phyloP scores from a whole-genome alignment of 495 filamentous ascomycete species.

The Penicillium bialowiezense region DNA sequence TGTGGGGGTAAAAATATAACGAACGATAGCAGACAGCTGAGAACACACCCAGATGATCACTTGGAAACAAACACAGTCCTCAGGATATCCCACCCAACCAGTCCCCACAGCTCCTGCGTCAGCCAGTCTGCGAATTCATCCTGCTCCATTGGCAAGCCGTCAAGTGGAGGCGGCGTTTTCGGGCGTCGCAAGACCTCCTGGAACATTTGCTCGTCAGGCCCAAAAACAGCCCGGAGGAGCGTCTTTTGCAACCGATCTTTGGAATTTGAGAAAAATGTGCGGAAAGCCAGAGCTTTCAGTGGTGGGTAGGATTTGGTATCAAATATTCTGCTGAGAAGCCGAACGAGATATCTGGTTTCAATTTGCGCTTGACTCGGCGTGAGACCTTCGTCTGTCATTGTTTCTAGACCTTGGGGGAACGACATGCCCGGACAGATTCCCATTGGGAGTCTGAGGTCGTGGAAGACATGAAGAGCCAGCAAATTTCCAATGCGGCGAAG shows the following conservation, averaged over 20 bases:
- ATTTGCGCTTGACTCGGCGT: slow-evolving; percentile 18
- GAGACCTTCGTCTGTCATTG: slow-evolving; percentile 17
- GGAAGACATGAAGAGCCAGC: slow-evolving; percentile 38
- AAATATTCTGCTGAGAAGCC: slow-evolving; percentile 35
- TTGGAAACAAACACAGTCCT: slow-evolving; percentile 1
- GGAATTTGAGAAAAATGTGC: slow-evolving; percentile 17
- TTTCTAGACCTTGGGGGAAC: slow-evolving; percentile 28
- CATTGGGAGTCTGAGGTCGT: slow-evolving; percentile 23
- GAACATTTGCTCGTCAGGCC: slow-evolving; percentile 27
- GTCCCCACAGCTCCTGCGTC: slow-evolving; percentile 44
- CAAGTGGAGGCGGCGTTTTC: slow-evolving; percentile 17
- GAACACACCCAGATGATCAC: not conserved
- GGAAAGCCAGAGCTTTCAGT: not conserved
- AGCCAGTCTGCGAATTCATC: slow-evolving; percentile 42
- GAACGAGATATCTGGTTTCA: slow-evolving; percentile 37
- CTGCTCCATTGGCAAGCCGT: slow-evolving; percentile 3
- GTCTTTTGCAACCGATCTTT: slow-evolving; percentile 39
- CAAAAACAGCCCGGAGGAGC: slow-evolving; percentile 40
- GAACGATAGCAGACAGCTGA: not conserved
- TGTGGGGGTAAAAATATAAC: not conserved
- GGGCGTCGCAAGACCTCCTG: slow-evolving; percentile 21
- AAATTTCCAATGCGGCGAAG: slow-evolving; percentile 36
- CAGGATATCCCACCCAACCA: slow-evolving; percentile 49
- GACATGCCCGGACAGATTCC: slow-evolving; percentile 23
- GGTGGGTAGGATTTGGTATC: not conserved